These are phyloP conservation scores for Mortierella polycephala DNA, from an alignment of 371 early-diverging fungal genomes.

Conservation along the genomic window DNA sequence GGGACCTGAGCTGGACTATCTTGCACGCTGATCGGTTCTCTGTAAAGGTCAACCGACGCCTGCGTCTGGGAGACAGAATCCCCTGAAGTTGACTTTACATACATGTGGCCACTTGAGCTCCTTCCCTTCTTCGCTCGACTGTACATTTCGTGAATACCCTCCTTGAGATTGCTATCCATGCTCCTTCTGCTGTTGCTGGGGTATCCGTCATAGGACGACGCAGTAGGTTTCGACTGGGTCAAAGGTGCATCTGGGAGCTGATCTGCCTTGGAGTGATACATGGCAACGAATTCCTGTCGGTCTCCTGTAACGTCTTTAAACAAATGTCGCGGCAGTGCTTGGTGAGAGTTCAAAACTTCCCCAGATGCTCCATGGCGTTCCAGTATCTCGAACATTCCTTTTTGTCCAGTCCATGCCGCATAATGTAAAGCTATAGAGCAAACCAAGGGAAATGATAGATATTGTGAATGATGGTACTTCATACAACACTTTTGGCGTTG, in stretches of 20 bases:
- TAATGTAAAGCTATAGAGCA: conserved; percentile 38
- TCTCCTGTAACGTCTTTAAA: conserved; percentile 18
- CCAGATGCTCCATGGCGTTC: conserved; percentile 35
- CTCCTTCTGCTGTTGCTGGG: conserved; percentile 4
- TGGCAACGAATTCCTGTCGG: conserved; percentile 16
- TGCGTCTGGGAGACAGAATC: conserved; percentile 12
- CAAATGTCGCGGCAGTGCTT: conserved; percentile 34
- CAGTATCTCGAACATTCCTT: conserved; percentile 17
- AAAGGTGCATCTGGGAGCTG: neutral
- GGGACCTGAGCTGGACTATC: conserved; percentile 7
- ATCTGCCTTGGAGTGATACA: conserved; percentile 33
- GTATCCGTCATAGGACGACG: conserved; percentile 13
- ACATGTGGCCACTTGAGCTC: conserved; percentile 33
- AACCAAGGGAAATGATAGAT: neutral
- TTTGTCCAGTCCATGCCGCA: conserved; percentile 44
- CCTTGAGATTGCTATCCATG: conserved; percentile 35
- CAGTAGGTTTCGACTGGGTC: neutral
- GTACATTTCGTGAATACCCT: conserved; percentile 31
- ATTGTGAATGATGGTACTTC: neutral
- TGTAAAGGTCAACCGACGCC: conserved; percentile 15
- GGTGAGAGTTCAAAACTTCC: conserved; percentile 27
- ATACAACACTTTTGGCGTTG: neutral
- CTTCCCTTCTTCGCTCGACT: conserved; percentile 44
- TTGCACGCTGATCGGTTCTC: conserved; percentile 14
- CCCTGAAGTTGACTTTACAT: conserved; percentile 30